Conservation (phyloP, 106 monocot species). For the Xerophyta viscosa region DNA sequence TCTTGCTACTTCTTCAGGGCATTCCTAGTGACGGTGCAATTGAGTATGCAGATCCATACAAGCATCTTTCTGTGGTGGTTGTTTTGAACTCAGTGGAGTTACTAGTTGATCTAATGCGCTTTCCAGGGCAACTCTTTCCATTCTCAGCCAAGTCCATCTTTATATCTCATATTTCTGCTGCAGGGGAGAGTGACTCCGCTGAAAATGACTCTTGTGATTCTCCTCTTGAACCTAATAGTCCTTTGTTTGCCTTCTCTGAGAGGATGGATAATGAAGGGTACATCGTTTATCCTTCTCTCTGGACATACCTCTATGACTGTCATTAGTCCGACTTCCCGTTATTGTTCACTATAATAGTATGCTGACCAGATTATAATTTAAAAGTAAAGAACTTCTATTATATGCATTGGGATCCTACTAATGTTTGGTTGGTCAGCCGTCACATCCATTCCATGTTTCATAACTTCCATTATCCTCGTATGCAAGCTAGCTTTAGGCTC, state of each 20-base stretch:
- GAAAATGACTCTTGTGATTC: conserved; percentile 99
- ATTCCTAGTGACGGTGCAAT: conserved; percentile 69
- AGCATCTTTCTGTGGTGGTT: conserved; percentile 93
- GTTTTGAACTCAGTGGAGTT: conserved; percentile 67
- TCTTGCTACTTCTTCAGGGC: conserved; percentile 37
- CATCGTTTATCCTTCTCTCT: not conserved
- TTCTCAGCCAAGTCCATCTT: conserved; percentile 84
- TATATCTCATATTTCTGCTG: conserved; percentile 76
- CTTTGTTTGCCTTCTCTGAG: conserved; percentile 61
- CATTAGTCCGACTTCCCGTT: too few relatives aligned
- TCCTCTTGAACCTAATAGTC: conserved; percentile 98
- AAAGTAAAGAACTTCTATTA: too few relatives aligned
- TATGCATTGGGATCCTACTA: too few relatives aligned
- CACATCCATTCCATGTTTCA: too few relatives aligned
- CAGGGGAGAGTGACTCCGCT: conserved; percentile 95
- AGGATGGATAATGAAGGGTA: conserved; percentile 60
- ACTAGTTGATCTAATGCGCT: conserved; percentile 98
- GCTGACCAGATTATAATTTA: too few relatives aligned
- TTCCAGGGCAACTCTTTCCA: conserved; percentile 94
- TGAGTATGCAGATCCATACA: conserved; percentile 72
- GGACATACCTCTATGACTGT: too few relatives aligned
- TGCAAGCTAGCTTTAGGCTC: too few relatives aligned
- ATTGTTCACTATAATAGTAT: too few relatives aligned
- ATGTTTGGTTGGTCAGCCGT: too few relatives aligned
- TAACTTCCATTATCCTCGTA: too few relatives aligned